Percentiles rank a stretch among this genome's conserved stretches.
These are phyloP conservation scores for Cyberlindnera bimundalis DNA, from an alignment of 805 yeast species.

Conservation along the genomic window DNA sequence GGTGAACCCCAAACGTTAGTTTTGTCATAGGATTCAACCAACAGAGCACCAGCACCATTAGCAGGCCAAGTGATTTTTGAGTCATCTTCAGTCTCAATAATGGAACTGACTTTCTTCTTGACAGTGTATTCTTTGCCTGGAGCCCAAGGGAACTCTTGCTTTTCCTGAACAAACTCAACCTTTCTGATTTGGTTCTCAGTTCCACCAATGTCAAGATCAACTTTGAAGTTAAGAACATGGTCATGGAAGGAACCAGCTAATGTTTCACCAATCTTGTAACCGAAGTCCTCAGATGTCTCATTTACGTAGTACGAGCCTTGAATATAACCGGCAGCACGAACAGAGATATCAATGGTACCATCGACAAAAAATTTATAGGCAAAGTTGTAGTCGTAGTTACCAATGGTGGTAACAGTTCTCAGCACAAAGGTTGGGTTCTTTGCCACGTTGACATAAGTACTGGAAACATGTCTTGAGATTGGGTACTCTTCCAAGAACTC, in stretches of 20 bases:
- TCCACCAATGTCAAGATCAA: constrained; percentile 30
- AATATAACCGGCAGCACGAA: constrained; percentile 30
- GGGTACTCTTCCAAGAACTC: constrained; percentile 25
- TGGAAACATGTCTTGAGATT: constrained; percentile 23
- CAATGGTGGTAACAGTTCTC: constrained; percentile 26
- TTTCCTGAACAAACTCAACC: constrained; percentile 16
- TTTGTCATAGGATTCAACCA: constrained; percentile 27
- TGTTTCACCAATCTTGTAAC: constrained; percentile 23
- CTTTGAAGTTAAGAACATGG: constrained; percentile 28
- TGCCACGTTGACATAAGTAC: constrained; percentile 18
- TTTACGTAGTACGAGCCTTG: constrained; percentile 29
- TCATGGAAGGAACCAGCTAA: constrained; percentile 31
- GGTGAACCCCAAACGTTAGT: constrained; percentile 29
- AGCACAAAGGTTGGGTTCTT: constrained; percentile 27
- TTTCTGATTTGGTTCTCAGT: constrained; percentile 21
- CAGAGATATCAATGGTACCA: constrained; percentile 29
- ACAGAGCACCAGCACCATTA: constrained; percentile 24
- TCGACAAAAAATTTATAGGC: constrained; percentile 25
- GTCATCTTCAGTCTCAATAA: constrained; percentile 23
- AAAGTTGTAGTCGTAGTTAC: constrained; percentile 28
- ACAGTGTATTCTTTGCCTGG: constrained; percentile 23
- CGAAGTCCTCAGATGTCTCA: constrained; percentile 21
- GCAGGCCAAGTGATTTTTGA: constrained; percentile 22
- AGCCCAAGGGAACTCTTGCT: constrained; percentile 28
- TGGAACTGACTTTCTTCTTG: constrained; percentile 13